Evolutionary conservation across 2,329 filamentous ascomycete genomes (phyloP), one percentile per base, ranked within the genome.

Genomic region (Moelleriella libera): DNA sequence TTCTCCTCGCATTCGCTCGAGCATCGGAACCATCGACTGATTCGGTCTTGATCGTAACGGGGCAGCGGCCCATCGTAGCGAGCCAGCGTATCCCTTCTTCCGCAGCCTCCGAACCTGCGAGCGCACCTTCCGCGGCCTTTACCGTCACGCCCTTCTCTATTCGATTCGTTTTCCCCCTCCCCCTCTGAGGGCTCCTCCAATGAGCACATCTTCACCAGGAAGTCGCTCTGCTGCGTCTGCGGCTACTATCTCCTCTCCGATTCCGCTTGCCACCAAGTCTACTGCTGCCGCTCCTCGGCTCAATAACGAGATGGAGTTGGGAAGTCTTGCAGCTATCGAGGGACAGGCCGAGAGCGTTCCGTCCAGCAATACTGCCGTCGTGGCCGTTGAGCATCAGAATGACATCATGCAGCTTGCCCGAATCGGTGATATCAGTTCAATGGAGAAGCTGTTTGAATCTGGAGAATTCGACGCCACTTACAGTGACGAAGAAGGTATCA

Each of bases 331-430:
- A 1, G 62, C 63, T 51, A 66, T 67, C 47, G 60, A 61, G 53
- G 55, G 41, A 10, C 49, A 51, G n/a, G 29, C 30, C 9, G 44
- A 30, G 14, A 14, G 32, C 11, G 40, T 34, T 30, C n/a, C 41
- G 2, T 29, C 48, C 2, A 34, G 41, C 11, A 42, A 34, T 4
- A 41, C 48, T 8, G 39, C 47, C 12, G 45, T 37, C 28, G 29
- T 43, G 7, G 9, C 47, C 29, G 46, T 60, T 50, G 44, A 59
- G 34, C 53, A 54, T 43, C 53, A 86, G 58, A 77, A 86, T 55
- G 90, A 98, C 68, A 83, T 98, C 55, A 97, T 98, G 90, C 90
- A 96, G 69, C 70, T 96, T 62, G 88, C 92, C 41, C 76, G 92
- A 50, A 67, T 94, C 55, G 92, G 94, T 49, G 88, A 98, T 61